Conservation (phyloP, 768 basidiomycete genomes). For the Candolleomyces aberdarensis region DNA sequence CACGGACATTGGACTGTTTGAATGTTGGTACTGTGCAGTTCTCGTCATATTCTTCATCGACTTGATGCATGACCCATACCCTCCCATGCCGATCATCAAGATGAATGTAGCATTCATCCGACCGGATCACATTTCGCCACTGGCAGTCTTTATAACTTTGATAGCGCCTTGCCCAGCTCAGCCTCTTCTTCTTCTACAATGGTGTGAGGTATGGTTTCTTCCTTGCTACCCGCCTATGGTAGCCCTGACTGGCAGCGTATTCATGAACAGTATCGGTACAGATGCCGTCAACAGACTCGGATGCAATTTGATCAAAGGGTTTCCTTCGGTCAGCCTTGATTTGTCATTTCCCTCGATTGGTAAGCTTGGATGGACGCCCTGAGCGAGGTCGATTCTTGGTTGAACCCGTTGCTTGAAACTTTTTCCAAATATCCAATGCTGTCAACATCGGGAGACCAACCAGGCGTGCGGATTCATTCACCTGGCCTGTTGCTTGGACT, state of each 20-base stretch:
- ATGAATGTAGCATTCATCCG: slow-evolving; percentile 14
- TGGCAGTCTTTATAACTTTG: slow-evolving; percentile 4
- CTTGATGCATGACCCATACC: slow-evolving; percentile 19
- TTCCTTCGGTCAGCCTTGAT: not conserved
- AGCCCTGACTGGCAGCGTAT: slow-evolving; percentile 5
- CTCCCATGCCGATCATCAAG: slow-evolving; percentile 15
- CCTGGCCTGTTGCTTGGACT: not conserved
- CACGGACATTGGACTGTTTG: slow-evolving; percentile 17
- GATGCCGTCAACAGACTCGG: not conserved
- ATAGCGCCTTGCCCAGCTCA: slow-evolving; percentile 14
- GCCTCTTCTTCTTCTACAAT: slow-evolving; percentile 9
- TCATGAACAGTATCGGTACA: not conserved
- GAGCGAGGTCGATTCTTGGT: not conserved
- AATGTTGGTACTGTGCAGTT: slow-evolving; percentile 18
- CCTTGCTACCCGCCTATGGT: slow-evolving; percentile 15
- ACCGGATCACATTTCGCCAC: slow-evolving; percentile 20
- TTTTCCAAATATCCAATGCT: not conserved
- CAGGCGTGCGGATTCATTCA: not conserved
- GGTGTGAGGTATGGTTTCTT: slow-evolving; percentile 16
- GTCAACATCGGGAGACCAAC: not conserved
- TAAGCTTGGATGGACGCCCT: not conserved
- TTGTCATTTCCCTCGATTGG: not conserved
- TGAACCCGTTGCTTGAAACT: not conserved
- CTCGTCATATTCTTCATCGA: slow-evolving; percentile 16
- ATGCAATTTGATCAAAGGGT: not conserved